Evolutionary conservation across 2,329 filamentous ascomycete genomes (phyloP), one percentile per base, ranked within the genome.

Genomic region (Penicillium expansum): DNA sequence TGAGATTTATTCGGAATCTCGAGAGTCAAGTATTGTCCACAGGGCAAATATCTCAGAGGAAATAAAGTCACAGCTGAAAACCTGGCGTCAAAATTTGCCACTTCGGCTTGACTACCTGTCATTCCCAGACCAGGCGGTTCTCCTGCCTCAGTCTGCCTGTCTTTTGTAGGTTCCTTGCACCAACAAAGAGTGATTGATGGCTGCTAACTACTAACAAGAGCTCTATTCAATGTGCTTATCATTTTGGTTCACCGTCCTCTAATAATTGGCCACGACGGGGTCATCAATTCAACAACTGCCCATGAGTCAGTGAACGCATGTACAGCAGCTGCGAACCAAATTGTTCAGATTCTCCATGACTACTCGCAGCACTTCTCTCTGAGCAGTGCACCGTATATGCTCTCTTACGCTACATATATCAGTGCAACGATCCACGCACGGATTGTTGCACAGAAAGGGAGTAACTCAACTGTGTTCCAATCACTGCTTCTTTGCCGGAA

Each of bases 391-490:
- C 77, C 76, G 0, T 79, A 77, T 61, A 65, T 79, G 13, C 77
- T 85, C 2, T 81, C 80, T 0, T 85, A 84, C 60, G 80, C 82
- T 0, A 82, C 80, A 0, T 85, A 83, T 54, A 80, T 83, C 4
- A 77, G 77, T 16, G 80, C 80, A 0, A 83, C 80, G 0, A 82
- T 83, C 11, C 79, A 82, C 52, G 78, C 76, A 0, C 78, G 81
- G 1, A 79, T 80, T 22, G 80, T 81, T 9, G 72, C 72, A 5
- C 67, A 68, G 29, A 63, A 58, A 37, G 58, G 57, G 10, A 61
- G 56, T 27, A 61, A 48, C 1, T 64, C 62, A 11, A 62, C 62
- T 64, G 76, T 44, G 48, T 73, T 65, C 22, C 62, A 62, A 32
- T 68, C 62, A 13, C 50, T 69, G 7, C 9, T 57, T 9, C 53